Percentiles rank a stretch among this genome's conserved stretches.
These are phyloP conservation scores for Nyctanthes arbortristis DNA, from an alignment of 257 asterid genomes.

Conservation along the genomic window DNA sequence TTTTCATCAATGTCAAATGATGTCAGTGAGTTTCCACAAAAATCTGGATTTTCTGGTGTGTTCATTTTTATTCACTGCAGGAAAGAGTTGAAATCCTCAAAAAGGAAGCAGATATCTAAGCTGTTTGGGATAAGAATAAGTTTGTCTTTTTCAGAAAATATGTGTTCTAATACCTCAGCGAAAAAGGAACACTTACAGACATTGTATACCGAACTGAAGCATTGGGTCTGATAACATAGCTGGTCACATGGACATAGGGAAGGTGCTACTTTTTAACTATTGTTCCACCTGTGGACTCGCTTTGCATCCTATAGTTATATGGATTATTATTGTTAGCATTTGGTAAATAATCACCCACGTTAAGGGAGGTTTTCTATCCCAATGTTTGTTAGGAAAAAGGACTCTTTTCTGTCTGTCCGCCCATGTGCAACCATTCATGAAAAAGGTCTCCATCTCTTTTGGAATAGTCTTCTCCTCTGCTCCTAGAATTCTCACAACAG, in stretches of 20 bases:
- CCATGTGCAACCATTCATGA: too few species aligned
- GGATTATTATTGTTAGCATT: neutral
- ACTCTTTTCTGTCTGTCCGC: too few species aligned
- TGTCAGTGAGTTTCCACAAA: neutral
- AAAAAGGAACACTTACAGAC: too few species aligned
- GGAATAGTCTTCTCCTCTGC: too few species aligned
- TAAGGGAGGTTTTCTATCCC: too few species aligned
- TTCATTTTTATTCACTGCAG: neutral
- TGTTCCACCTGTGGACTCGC: neutral
- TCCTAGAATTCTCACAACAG: too few species aligned
- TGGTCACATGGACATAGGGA: neutral
- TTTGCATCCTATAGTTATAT: neutral
- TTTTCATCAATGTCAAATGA: neutral
- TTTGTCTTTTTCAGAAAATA: too few species aligned
- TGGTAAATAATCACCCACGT: too few species aligned
- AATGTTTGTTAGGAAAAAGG: too few species aligned
- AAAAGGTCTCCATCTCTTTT: too few species aligned
- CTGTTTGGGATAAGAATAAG: neutral
- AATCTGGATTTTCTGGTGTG: neutral
- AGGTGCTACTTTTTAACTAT: neutral
- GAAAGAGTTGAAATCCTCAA: neutral
- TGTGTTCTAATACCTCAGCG: neutral
- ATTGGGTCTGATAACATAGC: neutral
- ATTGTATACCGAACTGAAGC: neutral
- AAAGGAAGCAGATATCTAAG: neutral